Evolutionary conservation across 164 flowering plant genomes (phyloP).

Genomic region (Aristolochia californica): DNA sequence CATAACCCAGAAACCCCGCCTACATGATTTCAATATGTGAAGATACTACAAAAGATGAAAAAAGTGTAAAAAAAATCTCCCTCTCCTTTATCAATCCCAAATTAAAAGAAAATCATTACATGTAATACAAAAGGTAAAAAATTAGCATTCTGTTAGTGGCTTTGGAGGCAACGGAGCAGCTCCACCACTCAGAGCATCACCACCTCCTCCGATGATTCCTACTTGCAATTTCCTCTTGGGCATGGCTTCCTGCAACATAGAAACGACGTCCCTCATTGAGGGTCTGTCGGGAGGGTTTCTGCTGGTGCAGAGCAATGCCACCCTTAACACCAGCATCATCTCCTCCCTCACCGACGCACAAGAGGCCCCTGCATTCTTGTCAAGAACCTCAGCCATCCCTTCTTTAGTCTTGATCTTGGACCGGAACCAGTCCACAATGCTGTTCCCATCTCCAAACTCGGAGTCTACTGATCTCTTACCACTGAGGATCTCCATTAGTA

Average conservation of each 20-base stretch:
- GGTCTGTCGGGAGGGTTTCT: constrained; percentile 83
- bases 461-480: constrained; percentile 75
- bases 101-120: constrained; percentile 2
- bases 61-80: constrained; percentile 10
- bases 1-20: too few species aligned
- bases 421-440: constrained; percentile 95
- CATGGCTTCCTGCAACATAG: constrained; percentile 89
- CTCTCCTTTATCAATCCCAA: constrained; percentile 36
- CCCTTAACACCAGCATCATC: constrained; percentile 69
- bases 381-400: constrained; percentile 52
- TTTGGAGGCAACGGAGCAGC: constrained; percentile 9
- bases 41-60: constrained; percentile 12
- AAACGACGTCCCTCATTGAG: constrained; percentile 89
- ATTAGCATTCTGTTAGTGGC: constrained; percentile 8
- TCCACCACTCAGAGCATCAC: constrained; percentile 11
- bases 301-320: constrained; percentile 86
- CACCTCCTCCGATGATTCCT: constrained; percentile 10
- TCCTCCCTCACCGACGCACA: constrained; percentile 72
- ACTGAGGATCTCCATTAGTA: constrained; percentile 71
- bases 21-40: too few species aligned
- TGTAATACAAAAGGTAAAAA: background rate
- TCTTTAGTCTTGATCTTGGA: constrained; percentile 56
- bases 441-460: constrained; percentile 91
- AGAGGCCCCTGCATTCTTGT: constrained; percentile 70
- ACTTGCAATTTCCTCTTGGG: constrained; percentile 63